phyloP scores from a whole-genome alignment of 208 protist species.

The Leishmania major region DNA sequence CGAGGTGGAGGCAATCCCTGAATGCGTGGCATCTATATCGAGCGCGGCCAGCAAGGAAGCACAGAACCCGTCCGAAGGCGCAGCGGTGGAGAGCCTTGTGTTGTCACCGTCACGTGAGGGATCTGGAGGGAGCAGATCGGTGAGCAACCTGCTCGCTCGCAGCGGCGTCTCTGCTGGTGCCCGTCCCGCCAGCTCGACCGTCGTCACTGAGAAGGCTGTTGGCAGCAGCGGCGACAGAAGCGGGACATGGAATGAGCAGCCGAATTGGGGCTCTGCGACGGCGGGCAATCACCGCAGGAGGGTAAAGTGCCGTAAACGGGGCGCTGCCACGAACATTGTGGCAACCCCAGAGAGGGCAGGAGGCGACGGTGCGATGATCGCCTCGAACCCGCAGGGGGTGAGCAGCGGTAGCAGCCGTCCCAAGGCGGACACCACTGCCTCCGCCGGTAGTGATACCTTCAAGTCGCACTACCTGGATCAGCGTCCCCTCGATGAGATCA shows the following conservation, averaged over 20 bases:
- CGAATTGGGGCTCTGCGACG: not conserved
- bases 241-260: constrained; percentile 5
- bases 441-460: not conserved
- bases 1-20: constrained; percentile 17
- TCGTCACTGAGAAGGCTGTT: not conserved
- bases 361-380: not conserved
- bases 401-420: not conserved
- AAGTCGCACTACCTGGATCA: constrained; percentile 28
- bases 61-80: not conserved
- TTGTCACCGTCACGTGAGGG: not conserved
- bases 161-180: not conserved
- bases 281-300: not conserved
- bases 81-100: not conserved
- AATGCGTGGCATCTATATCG: not conserved
- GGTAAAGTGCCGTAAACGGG: not conserved
- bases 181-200: not conserved
- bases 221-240: not conserved
- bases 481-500: constrained; percentile 70
- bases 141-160: not conserved
- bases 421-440: not conserved
- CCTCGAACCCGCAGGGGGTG: not conserved
- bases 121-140: not conserved
- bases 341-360: not conserved
- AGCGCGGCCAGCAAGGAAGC: not conserved
- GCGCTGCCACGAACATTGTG: not conserved